Evolutionary conservation across 2,329 filamentous ascomycete species (phyloP).

Genomic region (Pseudocercospora cruenta): DNA sequence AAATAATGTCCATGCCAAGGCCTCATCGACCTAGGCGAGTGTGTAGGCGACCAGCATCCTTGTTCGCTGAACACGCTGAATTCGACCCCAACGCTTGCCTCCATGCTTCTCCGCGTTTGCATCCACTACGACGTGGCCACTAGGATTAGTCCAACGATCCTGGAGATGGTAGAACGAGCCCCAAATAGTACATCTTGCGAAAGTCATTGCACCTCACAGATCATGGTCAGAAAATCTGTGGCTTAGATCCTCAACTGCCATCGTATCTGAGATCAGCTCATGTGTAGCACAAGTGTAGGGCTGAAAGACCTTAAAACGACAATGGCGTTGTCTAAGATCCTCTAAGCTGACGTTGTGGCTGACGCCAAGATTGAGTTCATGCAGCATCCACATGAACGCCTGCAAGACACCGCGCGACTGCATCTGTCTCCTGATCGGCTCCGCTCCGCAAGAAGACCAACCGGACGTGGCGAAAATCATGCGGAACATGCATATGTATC

Average conservation of each 20-base stretch:
- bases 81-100: not conserved
- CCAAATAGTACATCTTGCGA: not conserved
- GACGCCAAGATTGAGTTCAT: not conserved
- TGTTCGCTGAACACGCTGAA: not conserved
- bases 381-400: not conserved
- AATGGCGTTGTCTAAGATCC: not conserved
- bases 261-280: not conserved
- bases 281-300: not conserved
- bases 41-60: not conserved
- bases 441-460: not conserved
- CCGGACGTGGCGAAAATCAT: not conserved
- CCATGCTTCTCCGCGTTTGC: not conserved
- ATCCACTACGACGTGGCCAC: not conserved
- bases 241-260: too few relatives aligned
- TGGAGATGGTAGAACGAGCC: not conserved
- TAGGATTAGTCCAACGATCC: not conserved
- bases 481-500: not conserved
- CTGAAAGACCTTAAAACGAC: not conserved
- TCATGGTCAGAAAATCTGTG: too few relatives aligned
- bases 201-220: too few relatives aligned
- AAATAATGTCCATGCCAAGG: not conserved
- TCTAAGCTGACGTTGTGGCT: not conserved
- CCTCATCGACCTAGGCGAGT: not conserved
- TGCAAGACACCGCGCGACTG: not conserved
- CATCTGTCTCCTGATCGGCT: not conserved